phyloP scores from a whole-genome alignment of 1,139 yeast genomes.

The Kluyveromyces sp. region DNA sequence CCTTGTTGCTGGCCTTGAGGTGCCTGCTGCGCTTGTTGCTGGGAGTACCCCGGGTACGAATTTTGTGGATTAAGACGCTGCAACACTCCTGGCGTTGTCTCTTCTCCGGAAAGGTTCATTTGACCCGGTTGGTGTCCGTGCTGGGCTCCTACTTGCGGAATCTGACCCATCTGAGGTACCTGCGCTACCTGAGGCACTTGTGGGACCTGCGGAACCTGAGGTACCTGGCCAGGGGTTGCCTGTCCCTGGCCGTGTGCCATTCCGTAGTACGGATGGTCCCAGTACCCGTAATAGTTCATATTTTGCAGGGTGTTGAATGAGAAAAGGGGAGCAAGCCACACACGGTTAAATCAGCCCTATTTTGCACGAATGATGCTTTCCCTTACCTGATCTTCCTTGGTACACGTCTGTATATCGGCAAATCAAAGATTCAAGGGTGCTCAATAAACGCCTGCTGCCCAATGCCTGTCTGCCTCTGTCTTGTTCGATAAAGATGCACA shows the following conservation, averaged over 20 bases:
- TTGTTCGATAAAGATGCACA: no score
- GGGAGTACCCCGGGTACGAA: constrained; percentile 14
- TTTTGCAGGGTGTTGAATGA: no score
- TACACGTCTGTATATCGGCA: no score
- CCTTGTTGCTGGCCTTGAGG: constrained; percentile 16
- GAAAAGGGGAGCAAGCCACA: no score
- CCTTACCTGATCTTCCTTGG: no score
- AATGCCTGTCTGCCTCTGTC: no score
- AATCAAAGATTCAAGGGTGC: no score
- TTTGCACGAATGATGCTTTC: no score
- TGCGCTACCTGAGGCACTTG: no score
- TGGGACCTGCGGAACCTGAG: no score
- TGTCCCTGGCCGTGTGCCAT: constrained; percentile 5
- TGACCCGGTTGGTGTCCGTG: constrained; percentile 11
- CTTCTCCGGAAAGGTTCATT: constrained; percentile 19
- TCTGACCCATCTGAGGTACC: constrained; percentile 1
- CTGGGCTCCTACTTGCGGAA: constrained; percentile 3
- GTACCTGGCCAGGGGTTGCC: constrained; percentile 10
- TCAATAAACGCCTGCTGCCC: no score
- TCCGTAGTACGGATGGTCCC: constrained; percentile 7
- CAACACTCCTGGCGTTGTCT: constrained; percentile 12
- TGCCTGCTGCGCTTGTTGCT: constrained; percentile 13
- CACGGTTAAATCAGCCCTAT: no score
- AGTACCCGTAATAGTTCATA: constrained; percentile 7
- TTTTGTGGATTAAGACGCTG: constrained; percentile 12